phyloP scores from a whole-genome alignment of 2,329 filamentous ascomycete genomes.

The Fusarium metavorans region DNA sequence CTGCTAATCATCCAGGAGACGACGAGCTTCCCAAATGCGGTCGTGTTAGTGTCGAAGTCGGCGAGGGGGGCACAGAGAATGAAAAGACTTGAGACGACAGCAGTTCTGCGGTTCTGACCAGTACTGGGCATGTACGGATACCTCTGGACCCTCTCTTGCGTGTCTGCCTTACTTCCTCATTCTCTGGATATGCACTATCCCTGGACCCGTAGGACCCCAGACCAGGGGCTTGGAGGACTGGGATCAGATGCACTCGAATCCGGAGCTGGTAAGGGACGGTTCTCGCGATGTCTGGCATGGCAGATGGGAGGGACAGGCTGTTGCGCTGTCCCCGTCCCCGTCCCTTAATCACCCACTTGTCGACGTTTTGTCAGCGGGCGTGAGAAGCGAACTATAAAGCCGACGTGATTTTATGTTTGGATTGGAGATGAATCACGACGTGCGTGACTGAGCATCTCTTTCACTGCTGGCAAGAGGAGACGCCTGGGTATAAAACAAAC shows the following conservation, averaged over 20 bases:
- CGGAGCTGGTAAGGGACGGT: constrained; percentile 38
- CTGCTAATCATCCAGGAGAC: constrained; percentile 25
- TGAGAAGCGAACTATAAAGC: constrained; percentile 33
- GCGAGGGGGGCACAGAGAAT: not conserved
- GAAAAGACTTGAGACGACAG: constrained; percentile 16
- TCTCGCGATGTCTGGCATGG: constrained; percentile 28
- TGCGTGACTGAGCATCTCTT: constrained; percentile 6
- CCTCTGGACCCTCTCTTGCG: not conserved
- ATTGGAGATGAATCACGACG: not conserved
- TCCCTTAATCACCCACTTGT: constrained; percentile 12
- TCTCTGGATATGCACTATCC: constrained; percentile 25
- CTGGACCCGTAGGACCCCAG: constrained; percentile 15
- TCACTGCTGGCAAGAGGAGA: not conserved
- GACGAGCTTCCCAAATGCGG: constrained; percentile 15
- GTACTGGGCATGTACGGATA: not conserved
- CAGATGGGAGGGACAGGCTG: constrained; percentile 8
- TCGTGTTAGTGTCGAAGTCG: constrained; percentile 12
- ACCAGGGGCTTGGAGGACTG: constrained; percentile 19
- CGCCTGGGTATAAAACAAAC: not conserved
- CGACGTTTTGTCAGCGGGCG: constrained; percentile 8
- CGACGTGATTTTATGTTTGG: not conserved
- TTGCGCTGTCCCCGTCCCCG: constrained; percentile 16
- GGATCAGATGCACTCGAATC: constrained; percentile 40
- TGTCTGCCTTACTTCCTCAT: not conserved
- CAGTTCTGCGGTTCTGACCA: constrained; percentile 13